A percentile compares a stretch with the other conserved stretches of the same genome.
These are phyloP conservation scores for Fomitopsis pulvina DNA, from an alignment of 768 basidiomycete genomes.

Conservation along the genomic window DNA sequence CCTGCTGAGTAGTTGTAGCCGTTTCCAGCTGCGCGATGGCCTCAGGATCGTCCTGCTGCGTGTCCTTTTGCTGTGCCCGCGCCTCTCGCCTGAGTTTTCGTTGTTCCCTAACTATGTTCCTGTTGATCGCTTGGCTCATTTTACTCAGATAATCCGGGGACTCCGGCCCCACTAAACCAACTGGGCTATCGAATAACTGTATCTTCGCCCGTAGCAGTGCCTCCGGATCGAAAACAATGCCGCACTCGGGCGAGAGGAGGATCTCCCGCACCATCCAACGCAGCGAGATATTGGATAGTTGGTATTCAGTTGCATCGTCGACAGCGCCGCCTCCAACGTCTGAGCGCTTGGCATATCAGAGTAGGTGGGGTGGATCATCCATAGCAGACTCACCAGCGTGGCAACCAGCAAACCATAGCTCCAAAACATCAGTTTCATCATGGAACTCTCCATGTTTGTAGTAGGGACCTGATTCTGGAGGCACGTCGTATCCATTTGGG, in stretches of 20 bases:
- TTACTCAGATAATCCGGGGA: too few relatives aligned
- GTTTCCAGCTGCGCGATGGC: too few relatives aligned
- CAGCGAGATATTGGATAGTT: conserved; percentile 55
- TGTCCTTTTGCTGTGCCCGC: too few relatives aligned
- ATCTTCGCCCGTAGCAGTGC: conserved; percentile 43
- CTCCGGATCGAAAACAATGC: conserved; percentile 47
- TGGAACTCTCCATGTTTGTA: not conserved
- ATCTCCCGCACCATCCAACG: conserved; percentile 78
- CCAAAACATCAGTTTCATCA: conserved; percentile 45
- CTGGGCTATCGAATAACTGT: conserved; percentile 14
- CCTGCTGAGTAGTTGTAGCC: too few relatives aligned
- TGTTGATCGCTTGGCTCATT: too few relatives aligned
- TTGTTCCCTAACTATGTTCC: too few relatives aligned
- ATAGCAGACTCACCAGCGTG: conserved; percentile 48
- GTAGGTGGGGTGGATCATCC: not conserved
- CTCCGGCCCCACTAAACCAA: conserved; percentile 12
- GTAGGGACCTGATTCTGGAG: not conserved
- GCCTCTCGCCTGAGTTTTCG: too few relatives aligned
- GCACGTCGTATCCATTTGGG: not conserved
- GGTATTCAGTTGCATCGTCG: conserved; percentile 30
- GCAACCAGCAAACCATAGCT: conserved; percentile 78
- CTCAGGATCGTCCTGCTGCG: too few relatives aligned
- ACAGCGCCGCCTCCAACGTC: conserved; percentile 74
- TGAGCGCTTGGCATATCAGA: conserved; percentile 16
- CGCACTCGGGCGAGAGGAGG: conserved; percentile 47